Evolutionary conservation across 208 protist genomes (phyloP).

Genomic region (Trypanosoma boissoni): DNA sequence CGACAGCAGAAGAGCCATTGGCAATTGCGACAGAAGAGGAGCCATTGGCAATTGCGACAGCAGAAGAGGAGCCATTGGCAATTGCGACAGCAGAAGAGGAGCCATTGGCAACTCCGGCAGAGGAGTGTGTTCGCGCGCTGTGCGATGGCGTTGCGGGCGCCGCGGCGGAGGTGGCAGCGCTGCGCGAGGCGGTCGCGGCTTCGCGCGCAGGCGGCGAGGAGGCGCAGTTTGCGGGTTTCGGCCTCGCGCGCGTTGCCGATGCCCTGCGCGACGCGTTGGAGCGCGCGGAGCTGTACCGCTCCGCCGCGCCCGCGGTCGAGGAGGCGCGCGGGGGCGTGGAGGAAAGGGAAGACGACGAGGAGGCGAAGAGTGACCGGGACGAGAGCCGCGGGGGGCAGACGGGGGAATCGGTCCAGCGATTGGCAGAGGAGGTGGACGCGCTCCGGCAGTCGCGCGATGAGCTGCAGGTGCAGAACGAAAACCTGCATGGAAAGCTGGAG

Average conservation of each 20-base stretch:
- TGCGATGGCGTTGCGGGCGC: conserved; percentile 3
- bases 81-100: background rate
- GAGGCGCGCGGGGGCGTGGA: background rate
- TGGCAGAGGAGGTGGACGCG: background rate
- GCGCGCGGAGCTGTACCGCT: conserved; percentile 17
- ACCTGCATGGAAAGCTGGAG: background rate
- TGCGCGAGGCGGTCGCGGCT: background rate
- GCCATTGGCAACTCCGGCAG: background rate
- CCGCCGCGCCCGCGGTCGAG: conserved; percentile 7
- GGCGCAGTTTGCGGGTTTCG: conserved; percentile 7
- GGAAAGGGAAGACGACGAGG: background rate
- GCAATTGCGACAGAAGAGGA: background rate
- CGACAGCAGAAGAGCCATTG: background rate
- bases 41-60: background rate
- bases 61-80: background rate
- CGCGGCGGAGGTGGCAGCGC: conserved; percentile 26
- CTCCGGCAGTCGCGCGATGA: background rate
- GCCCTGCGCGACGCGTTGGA: conserved; percentile 20
- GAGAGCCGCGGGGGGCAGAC: background rate
- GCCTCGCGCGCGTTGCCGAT: conserved; percentile 19
- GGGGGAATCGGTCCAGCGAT: background rate
- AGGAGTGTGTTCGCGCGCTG: background rate
- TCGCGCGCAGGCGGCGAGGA: background rate
- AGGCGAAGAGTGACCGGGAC: too few relatives aligned
- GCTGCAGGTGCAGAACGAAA: background rate